A percentile compares a stretch with the other conserved stretches of the same genome.
Conservation (phyloP, 768 basidiomycete genomes). For the Ramaria rubella region DNA sequence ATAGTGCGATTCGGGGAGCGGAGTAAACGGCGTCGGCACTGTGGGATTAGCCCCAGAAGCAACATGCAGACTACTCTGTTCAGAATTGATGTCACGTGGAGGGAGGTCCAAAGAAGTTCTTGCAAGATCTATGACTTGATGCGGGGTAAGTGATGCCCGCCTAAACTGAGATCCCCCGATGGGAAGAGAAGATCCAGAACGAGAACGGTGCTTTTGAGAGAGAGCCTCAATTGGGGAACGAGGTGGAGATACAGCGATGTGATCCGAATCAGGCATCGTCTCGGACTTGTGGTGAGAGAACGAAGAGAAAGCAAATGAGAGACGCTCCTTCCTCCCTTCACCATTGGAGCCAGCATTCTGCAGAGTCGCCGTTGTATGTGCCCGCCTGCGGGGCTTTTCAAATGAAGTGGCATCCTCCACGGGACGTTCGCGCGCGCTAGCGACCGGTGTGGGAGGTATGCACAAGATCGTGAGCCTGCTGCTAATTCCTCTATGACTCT, state of each 20-base stretch:
- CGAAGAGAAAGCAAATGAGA: not conserved
- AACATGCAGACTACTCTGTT: constrained; percentile 4
- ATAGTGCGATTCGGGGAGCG: constrained; percentile 69
- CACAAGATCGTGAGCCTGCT: not conserved
- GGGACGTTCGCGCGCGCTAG: not conserved
- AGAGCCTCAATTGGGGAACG: constrained; percentile 7
- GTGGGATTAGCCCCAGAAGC: not conserved
- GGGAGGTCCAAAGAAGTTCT: constrained; percentile 45
- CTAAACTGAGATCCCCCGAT: not conserved
- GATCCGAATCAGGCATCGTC: too few relatives aligned
- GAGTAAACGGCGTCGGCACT: constrained; percentile 50
- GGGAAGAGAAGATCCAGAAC: not conserved
- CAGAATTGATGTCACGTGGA: too few relatives aligned
- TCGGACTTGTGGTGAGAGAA: constrained; percentile 12
- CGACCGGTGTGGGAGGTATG: not conserved
- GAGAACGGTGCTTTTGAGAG: not conserved
- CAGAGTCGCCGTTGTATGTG: too few relatives aligned
- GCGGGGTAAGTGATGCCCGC: constrained; percentile 30
- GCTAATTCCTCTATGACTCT: constrained; percentile 48
- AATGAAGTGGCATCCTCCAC: too few relatives aligned
- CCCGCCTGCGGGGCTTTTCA: too few relatives aligned
- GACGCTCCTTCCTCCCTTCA: not conserved
- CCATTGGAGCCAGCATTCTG: too few relatives aligned
- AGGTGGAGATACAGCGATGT: constrained; percentile 7
- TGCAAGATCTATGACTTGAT: constrained; percentile 71